Base-by-base conservation (phyloP, 371 early-diverging fungal genomes). In the Mucor ambiguus region DNA sequence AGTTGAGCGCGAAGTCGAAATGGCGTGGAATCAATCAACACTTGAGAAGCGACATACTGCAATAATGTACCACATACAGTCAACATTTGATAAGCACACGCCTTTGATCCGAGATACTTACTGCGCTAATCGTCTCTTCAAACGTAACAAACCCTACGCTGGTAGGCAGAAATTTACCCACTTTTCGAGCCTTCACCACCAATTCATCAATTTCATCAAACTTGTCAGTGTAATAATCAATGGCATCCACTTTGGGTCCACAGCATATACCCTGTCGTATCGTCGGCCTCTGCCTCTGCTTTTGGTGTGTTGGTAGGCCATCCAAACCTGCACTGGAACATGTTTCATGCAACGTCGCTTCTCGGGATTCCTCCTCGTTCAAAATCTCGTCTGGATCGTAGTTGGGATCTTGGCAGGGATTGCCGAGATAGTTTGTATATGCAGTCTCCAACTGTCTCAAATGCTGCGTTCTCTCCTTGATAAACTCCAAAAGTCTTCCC, bases 91-190 rank as follows among this genome's bases (percentile, higher is more conserved):
- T 33, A 33, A 33, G 33, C 3, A 12, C 37, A 37, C 4, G 18
- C 41, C 41, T 18, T 41, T 16, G 14, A 18, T 41, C 18, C 41
- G 4, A 16, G 4, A 10, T 18, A 64, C 80, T 70, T 80, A 83
- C 83, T 32, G 89, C 90, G 26, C 87, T 76, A 62, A 92, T 73
- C 44, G 87, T 78, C 44, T 86, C 88, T 67, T 90, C 90, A 78
- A 93, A 93, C 3, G 93, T 92, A 22, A 93, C 90, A 78, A 94
- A 92, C 0, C 90, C 94, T 8, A 90, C 87, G 56, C 86, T 83
- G 9, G 90, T 90, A 11, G 88, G 85, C 37, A 77, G 69, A 48
- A 84, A 85, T 24, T 77, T 67, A 30, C 87, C 89, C 16, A 79
- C 61, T 29, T 79, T 70, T 18, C 94, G 78, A 61, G 92, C 82